Percentiles rank a stretch among this genome's conserved stretches.
phyloP scores from a whole-genome alignment of 495 filamentous ascomycete genomes.

The Cercophora newfieldiana region DNA sequence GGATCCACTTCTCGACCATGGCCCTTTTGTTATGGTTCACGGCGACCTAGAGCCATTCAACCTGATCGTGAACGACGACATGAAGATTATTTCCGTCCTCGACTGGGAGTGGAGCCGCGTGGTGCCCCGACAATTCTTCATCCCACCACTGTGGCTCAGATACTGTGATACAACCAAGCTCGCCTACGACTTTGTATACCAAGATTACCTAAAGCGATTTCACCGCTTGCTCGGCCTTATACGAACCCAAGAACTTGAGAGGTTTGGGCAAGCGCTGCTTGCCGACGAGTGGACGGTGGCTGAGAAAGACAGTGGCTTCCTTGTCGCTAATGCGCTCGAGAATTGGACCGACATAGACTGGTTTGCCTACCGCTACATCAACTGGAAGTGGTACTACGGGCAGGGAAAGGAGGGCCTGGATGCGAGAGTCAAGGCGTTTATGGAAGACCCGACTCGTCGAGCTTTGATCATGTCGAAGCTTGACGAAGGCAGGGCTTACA shows the following conservation, averaged over 20 bases:
- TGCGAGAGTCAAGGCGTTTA: slow-evolving; percentile 5
- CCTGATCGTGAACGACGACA: slow-evolving; percentile 30
- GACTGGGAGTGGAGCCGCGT: slow-evolving; percentile 37
- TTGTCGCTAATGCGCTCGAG: slow-evolving; percentile 1
- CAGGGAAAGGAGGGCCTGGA: slow-evolving; percentile 2
- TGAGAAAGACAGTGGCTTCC: slow-evolving; percentile 4
- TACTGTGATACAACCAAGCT: neutral
- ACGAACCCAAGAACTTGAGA: slow-evolving; percentile 1
- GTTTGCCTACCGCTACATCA: slow-evolving; percentile 5
- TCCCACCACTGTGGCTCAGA: slow-evolving; percentile 29
- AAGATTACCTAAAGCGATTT: slow-evolving; percentile 6
- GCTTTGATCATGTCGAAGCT: slow-evolving; percentile 5
- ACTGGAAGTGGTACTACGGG: slow-evolving; percentile 1
- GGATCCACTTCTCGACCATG: slow-evolving; percentile 25
- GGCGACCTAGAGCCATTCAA: slow-evolving; percentile 33
- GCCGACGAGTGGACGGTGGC: slow-evolving; percentile 4
- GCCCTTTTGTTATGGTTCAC: slow-evolving; percentile 33
- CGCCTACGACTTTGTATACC: slow-evolving; percentile 5
- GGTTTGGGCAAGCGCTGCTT: neutral
- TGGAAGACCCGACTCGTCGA: slow-evolving; percentile 3
- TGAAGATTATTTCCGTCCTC: slow-evolving; percentile 32
- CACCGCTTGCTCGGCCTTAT: neutral
- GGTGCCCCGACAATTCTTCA: slow-evolving; percentile 32
- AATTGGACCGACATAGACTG: slow-evolving; percentile 3
- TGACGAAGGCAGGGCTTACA: slow-evolving; percentile 3